Conservation (phyloP, 352 stramenopile species). For the Globisporangium canariense region DNA sequence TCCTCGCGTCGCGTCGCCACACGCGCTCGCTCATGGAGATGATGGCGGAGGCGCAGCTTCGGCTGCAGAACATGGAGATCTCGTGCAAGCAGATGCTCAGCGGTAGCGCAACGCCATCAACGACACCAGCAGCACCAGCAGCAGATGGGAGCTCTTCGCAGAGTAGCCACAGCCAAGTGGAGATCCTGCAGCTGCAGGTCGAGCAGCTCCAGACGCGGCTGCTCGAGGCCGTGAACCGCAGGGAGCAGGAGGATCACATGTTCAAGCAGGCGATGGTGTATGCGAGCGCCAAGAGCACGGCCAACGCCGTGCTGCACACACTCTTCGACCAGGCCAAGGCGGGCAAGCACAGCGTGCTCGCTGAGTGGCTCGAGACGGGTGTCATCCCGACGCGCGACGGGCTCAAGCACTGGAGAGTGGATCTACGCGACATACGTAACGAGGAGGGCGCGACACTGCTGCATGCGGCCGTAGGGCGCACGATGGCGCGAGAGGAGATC, state of each 20-base stretch:
- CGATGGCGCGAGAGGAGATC: constrained; percentile 53
- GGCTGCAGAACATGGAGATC: constrained; percentile 53
- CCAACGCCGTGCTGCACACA: constrained; percentile 69
- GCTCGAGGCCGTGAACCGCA: constrained; percentile 32
- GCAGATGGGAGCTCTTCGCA: background rate
- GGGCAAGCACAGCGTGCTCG: constrained; percentile 52
- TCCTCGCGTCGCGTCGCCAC: constrained; percentile 1
- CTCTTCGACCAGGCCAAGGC: constrained; percentile 71
- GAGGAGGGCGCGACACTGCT: constrained; percentile 58
- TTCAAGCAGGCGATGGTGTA: constrained; percentile 59
- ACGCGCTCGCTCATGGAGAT: constrained; percentile 22
- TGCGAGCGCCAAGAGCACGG: constrained; percentile 62
- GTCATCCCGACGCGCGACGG: constrained; percentile 75
- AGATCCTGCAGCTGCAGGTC: constrained; percentile 50
- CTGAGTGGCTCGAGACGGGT: constrained; percentile 61
- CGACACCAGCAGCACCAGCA: no score
- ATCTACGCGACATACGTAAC: constrained; percentile 59
- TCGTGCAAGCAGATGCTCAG: constrained; percentile 37
- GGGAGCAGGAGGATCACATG: constrained; percentile 65
- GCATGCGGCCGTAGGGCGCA: constrained; percentile 64
- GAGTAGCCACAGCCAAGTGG: constrained; percentile 11
- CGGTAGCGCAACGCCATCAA: background rate
- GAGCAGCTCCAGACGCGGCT: constrained; percentile 42
- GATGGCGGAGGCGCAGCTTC: constrained; percentile 37
- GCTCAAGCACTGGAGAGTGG: constrained; percentile 67